A percentile compares a stretch with the other conserved stretches of the same genome.
These are phyloP conservation scores for Aspergillus puulaauensis DNA, from an alignment of 2,329 filamentous ascomycete genomes.

Conservation along the genomic window DNA sequence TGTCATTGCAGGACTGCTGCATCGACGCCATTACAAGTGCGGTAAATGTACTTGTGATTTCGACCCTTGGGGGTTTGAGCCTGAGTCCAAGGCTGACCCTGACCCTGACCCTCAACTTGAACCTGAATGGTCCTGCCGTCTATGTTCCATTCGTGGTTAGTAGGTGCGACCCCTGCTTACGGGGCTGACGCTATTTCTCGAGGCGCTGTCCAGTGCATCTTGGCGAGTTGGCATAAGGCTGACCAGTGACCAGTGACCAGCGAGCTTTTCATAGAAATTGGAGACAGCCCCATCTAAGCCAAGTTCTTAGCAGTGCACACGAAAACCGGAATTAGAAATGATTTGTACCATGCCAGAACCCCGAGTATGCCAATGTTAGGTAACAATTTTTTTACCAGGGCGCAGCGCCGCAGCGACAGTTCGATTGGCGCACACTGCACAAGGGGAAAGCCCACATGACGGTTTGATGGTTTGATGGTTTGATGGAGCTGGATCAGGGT, in stretches of 20 bases:
- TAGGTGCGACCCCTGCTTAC: not conserved
- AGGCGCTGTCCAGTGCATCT: constrained; percentile 1
- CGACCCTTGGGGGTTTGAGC: not conserved
- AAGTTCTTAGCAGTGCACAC: not conserved
- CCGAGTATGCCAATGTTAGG: constrained; percentile 1
- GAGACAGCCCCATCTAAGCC: not conserved
- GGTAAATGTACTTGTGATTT: not conserved
- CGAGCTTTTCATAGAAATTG: not conserved
- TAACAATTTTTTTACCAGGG: not conserved
- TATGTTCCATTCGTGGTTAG: constrained; percentile 3
- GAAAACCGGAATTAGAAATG: not conserved
- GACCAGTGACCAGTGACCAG: not conserved
- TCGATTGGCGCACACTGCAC: not conserved
- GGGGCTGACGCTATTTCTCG: not conserved
- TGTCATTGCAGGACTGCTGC: too few relatives aligned
- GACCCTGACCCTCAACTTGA: not conserved
- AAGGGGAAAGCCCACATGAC: not conserved
- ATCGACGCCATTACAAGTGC: too few relatives aligned
- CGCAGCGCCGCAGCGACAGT: not conserved
- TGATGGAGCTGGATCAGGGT: constrained; percentile 2
- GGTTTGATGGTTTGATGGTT: not conserved
- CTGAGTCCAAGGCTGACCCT: not conserved
- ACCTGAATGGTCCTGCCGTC: not conserved
- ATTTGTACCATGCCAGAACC: not conserved
- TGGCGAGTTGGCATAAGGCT: constrained; percentile 9